A percentile compares a stretch with the other conserved stretches of the same genome.
Evolutionary conservation across 768 basidiomycete genomes (phyloP).

Genomic region (Tulasnella sp.): DNA sequence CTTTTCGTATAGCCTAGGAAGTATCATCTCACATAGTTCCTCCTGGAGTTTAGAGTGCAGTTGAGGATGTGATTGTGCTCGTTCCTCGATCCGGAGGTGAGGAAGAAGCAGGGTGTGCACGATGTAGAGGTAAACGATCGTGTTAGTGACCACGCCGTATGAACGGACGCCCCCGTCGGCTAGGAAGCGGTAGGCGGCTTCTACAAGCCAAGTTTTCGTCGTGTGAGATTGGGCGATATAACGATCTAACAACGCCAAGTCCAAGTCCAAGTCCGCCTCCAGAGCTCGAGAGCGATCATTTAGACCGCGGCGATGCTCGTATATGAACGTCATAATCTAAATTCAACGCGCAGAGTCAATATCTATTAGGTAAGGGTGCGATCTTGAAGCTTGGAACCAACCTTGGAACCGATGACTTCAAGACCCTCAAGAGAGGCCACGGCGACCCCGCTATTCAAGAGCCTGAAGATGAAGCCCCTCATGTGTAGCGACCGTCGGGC

Average conservation of each 20-base stretch:
- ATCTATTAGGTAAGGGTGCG: too few relatives aligned
- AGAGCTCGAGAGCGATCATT: too few relatives aligned
- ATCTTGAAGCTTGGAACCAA: too few relatives aligned
- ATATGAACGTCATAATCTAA: conserved; percentile 54
- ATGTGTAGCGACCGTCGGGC: conserved; percentile 35
- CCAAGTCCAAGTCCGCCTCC: too few relatives aligned
- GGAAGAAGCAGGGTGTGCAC: conserved; percentile 33
- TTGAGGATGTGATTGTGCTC: conserved; percentile 20
- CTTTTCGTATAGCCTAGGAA: conserved; percentile 32
- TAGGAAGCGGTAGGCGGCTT: too few relatives aligned
- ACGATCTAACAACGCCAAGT: too few relatives aligned
- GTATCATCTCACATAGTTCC: conserved; percentile 31
- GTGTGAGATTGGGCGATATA: too few relatives aligned
- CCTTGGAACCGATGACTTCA: conserved; percentile 57
- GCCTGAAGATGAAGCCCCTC: conserved; percentile 39
- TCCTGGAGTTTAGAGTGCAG: conserved; percentile 27
- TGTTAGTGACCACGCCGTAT: too few relatives aligned
- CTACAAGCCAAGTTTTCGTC: too few relatives aligned
- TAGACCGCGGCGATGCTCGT: conserved; percentile 18
- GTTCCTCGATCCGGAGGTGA: conserved; percentile 21
- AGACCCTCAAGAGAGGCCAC: conserved; percentile 43
- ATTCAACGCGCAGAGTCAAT: conserved; percentile 33
- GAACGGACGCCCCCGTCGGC: too few relatives aligned
- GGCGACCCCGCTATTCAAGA: conserved; percentile 41
- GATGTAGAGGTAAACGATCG: conserved; percentile 26